Evolutionary conservation across 225 moss, liverwort and hornwort species (phyloP).

Genomic region (Asterella californica): DNA sequence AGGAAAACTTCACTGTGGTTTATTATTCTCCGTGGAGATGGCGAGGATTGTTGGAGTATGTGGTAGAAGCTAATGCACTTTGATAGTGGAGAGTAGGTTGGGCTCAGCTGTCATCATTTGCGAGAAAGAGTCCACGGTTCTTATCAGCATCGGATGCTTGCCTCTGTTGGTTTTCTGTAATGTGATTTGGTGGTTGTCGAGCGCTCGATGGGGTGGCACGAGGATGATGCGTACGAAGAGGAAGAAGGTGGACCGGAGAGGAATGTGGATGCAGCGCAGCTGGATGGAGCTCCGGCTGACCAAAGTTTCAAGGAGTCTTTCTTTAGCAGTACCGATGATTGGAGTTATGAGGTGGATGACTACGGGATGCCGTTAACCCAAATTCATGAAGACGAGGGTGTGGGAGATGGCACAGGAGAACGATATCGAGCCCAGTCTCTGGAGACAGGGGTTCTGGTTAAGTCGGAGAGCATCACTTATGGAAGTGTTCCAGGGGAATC

Average conservation of each 20-base stretch:
- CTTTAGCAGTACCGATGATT: slow-evolving; percentile 65
- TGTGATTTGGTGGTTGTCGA: no score
- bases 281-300: slow-evolving; percentile 9
- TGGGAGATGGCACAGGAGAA: not conserved
- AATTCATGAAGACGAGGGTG: not conserved
- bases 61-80: no score
- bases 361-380: slow-evolving; percentile 63
- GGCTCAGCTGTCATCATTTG: not conserved
- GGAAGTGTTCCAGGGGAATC: not conserved
- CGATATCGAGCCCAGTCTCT: not conserved
- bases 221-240: not conserved
- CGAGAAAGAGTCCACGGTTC: not conserved
- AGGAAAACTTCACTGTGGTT: no score
- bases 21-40: no score
- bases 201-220: slow-evolving; percentile 11
- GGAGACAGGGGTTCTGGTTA: not conserved
- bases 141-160: not conserved
- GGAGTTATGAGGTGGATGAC: slow-evolving; percentile 80
- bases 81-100: not conserved
- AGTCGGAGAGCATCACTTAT: not conserved
- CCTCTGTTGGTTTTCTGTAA: not conserved
- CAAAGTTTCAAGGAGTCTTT: slow-evolving; percentile 73
- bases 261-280: not conserved
- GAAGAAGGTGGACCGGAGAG: not conserved
- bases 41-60: no score